Evolutionary conservation across 108 stramenopile genomes (phyloP).

Genomic region (Pseudonitzschia multiseries): DNA sequence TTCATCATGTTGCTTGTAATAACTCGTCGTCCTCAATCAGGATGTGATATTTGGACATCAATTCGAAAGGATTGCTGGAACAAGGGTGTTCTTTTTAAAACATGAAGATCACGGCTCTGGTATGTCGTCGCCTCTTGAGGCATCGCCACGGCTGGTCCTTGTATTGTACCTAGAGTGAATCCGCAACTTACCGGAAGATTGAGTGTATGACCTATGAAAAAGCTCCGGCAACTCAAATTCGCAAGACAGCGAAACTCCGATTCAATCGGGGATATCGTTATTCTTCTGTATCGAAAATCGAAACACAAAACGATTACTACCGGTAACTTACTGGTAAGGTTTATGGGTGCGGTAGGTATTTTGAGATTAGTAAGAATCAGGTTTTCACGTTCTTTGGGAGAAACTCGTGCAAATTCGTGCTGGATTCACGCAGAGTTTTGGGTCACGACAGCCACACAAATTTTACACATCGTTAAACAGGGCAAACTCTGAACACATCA

Average conservation of each 20-base stretch:
- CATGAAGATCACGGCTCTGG: too few relatives aligned
- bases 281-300: too few relatives aligned
- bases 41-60: too few relatives aligned
- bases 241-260: background rate
- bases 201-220: background rate
- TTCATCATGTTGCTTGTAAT: too few relatives aligned
- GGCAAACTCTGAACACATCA: background rate
- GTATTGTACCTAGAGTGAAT: background rate
- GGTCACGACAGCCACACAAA: constrained; percentile 3
- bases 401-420: constrained; percentile 2
- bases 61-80: too few relatives aligned
- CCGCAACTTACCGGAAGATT: background rate
- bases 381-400: background rate
- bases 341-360: too few relatives aligned
- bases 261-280: background rate
- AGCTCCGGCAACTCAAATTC: background rate
- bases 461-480: background rate
- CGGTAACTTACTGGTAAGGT: too few relatives aligned
- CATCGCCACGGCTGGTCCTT: too few relatives aligned
- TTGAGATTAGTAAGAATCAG: background rate
- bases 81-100: too few relatives aligned
- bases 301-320: too few relatives aligned
- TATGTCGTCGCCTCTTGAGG: too few relatives aligned
- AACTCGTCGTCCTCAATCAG: too few relatives aligned
- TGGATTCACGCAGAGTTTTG: background rate